Evolutionary conservation across 169 alveolate genomes (phyloP).

Genomic region (Plasmodium cynomolgi): DNA sequence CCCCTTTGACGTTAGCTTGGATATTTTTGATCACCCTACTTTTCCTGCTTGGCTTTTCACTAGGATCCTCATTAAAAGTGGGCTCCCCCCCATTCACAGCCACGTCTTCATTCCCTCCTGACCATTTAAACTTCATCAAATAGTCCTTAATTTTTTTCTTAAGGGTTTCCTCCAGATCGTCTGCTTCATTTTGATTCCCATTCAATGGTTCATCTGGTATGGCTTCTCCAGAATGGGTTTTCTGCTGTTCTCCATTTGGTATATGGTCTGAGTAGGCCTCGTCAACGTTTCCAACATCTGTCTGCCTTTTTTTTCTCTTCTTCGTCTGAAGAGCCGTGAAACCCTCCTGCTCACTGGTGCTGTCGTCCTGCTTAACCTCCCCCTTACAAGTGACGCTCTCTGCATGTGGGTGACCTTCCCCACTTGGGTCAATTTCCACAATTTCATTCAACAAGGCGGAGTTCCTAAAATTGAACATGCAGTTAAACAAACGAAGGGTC

Average conservation of each 20-base stretch:
- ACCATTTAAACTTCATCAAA: slow-evolving; percentile 3
- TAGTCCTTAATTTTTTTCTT: background rate
- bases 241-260: background rate
- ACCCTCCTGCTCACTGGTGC: background rate
- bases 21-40: background rate
- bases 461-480: slow-evolving; percentile 49
- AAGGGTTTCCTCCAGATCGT: background rate
- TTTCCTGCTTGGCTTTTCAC: background rate
- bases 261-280: background rate
- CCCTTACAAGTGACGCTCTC: background rate
- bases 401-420: background rate
- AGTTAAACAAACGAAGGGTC: slow-evolving; percentile 30
- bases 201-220: background rate
- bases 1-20: background rate
- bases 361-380: background rate
- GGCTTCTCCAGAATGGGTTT: background rate
- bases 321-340: background rate
- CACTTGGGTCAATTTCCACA: background rate
- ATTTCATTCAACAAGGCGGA: slow-evolving; percentile 28
- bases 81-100: background rate
- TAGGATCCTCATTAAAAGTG: background rate
- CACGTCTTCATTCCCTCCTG: background rate
- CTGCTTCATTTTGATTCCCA: background rate
- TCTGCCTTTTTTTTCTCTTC: background rate
- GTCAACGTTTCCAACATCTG: background rate